phyloP scores from a whole-genome alignment of 2,329 filamentous ascomycete species.

The Aspergillus sojae region DNA sequence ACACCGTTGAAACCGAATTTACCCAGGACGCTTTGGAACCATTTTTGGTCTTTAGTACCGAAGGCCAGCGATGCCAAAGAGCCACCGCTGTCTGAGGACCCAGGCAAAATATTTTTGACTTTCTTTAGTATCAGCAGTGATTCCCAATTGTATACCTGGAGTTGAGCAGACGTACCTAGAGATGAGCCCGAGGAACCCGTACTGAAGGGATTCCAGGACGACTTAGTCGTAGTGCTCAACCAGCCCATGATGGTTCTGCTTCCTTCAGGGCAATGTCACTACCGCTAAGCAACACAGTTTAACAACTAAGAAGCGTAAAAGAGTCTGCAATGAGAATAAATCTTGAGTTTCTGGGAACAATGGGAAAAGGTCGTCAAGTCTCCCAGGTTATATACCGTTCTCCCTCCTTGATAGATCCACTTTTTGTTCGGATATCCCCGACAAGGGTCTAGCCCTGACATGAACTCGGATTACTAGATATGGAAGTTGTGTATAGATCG shows the following conservation, averaged over 20 bases:
- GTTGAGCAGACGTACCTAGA: neutral
- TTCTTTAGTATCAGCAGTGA: neutral
- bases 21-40: neutral
- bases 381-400: neutral
- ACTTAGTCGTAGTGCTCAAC: neutral
- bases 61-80: neutral
- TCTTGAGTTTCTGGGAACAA: neutral
- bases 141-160: neutral
- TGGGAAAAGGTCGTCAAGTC: neutral
- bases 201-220: slow-evolving; percentile 1
- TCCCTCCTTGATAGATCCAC: neutral
- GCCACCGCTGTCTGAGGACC: neutral
- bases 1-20: neutral
- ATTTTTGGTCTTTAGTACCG: neutral
- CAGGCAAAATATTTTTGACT: neutral
- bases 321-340: neutral
- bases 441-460: neutral
- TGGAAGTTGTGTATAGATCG: neutral
- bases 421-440: neutral
- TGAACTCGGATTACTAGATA: neutral
- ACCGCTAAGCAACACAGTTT: neutral
- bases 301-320: neutral
- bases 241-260: neutral
- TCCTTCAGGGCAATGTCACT: neutral
- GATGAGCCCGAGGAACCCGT: slow-evolving; percentile 1